Percentiles rank a stretch among this genome's conserved stretches.
Evolutionary conservation across 768 basidiomycete species (phyloP).

Genomic region (Tricholoma saponaceum): DNA sequence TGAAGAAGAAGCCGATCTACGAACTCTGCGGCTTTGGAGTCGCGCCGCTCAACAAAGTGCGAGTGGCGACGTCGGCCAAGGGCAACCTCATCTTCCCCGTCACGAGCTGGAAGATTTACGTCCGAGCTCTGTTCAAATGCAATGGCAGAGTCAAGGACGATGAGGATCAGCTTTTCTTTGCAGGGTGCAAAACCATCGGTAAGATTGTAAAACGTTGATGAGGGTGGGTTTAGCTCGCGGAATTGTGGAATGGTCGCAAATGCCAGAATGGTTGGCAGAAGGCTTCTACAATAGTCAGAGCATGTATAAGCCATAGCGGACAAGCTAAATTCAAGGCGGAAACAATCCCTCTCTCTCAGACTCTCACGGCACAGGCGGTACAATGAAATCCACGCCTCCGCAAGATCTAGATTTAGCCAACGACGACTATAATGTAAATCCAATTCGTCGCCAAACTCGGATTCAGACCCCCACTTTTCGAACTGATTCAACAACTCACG

Average conservation of each 20-base stretch:
- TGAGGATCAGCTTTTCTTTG: conserved; percentile 2
- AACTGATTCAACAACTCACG: not conserved
- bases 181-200: conserved; percentile 15
- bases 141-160: not conserved
- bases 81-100: conserved; percentile 1
- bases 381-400: conserved; percentile 20
- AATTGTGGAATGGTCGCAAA: conserved; percentile 21
- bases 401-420: conserved; percentile 22
- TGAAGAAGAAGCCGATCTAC: conserved; percentile 11
- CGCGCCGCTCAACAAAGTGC: not conserved
- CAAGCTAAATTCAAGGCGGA: conserved; percentile 25
- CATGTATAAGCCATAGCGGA: conserved; percentile 27
- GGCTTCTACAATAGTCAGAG: not conserved
- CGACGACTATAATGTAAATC: conserved; percentile 18
- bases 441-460: conserved; percentile 1
- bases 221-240: conserved; percentile 11
- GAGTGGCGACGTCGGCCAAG: conserved; percentile 4
- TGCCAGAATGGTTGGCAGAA: conserved; percentile 27
- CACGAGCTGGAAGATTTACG: not conserved
- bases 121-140: not conserved
- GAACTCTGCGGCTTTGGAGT: conserved; percentile 7
- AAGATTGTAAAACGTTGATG: conserved; percentile 14
- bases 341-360: conserved; percentile 8
- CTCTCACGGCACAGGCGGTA: conserved; percentile 23
- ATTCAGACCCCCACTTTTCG: not conserved